These are phyloP conservation scores for Coprinopsis cinerea DNA, from an alignment of 768 basidiomycete species.

Conservation along the genomic window DNA sequence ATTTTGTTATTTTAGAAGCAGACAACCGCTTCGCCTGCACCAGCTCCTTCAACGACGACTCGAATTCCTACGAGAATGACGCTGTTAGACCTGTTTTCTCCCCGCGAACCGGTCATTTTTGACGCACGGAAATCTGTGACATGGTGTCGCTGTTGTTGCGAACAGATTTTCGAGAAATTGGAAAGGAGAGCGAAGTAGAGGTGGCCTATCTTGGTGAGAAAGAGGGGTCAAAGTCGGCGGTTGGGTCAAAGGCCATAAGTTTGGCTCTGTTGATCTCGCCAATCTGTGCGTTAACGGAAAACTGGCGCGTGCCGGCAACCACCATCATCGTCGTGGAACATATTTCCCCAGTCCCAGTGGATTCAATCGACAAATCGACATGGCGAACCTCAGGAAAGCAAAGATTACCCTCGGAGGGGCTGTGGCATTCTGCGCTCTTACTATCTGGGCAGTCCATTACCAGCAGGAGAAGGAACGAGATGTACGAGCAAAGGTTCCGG, in stretches of 20 bases:
- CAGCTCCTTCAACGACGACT: constrained; percentile 72
- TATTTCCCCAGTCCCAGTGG: neutral
- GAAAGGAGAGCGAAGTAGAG: neutral
- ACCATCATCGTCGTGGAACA: neutral
- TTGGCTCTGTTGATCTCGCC: constrained; percentile 15
- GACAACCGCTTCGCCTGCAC: constrained; percentile 82
- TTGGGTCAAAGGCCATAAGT: constrained; percentile 12
- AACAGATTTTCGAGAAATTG: neutral
- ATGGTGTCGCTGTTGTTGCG: too few relatives aligned
- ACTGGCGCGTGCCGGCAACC: neutral
- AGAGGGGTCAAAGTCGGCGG: constrained; percentile 4
- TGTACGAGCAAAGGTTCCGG: constrained; percentile 35
- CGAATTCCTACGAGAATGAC: constrained; percentile 60
- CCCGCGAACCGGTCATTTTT: too few relatives aligned
- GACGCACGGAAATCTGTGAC: constrained; percentile 8
- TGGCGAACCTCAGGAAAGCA: constrained; percentile 50
- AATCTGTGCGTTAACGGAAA: neutral
- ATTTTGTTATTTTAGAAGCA: constrained; percentile 72
- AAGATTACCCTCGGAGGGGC: constrained; percentile 71
- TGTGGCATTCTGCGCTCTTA: constrained; percentile 54
- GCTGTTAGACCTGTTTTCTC: too few relatives aligned
- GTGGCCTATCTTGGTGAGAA: neutral
- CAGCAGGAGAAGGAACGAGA: constrained; percentile 81
- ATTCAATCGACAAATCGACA: constrained; percentile 30
- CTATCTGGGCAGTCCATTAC: constrained; percentile 87